phyloP scores from a whole-genome alignment of 495 filamentous ascomycete genomes.

The Clavariopsis aquatica region DNA sequence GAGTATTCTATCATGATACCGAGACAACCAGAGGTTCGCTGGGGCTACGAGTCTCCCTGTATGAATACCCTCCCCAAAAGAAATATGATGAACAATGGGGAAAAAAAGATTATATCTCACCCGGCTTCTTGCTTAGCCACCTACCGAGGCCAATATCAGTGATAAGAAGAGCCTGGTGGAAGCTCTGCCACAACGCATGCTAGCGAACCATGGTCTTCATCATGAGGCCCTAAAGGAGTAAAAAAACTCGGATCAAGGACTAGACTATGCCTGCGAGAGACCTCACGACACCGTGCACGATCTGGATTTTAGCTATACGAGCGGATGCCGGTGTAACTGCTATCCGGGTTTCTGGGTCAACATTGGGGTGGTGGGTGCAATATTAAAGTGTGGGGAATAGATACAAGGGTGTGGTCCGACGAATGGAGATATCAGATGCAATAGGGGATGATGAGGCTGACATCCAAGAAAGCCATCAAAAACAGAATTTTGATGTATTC shows the following conservation, averaged over 20 bases:
- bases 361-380: neutral
- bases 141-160: slow-evolving; percentile 9
- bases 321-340: neutral
- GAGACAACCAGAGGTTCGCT: no score
- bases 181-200: slow-evolving; percentile 11
- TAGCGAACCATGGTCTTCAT: slow-evolving; percentile 2
- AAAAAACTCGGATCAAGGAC: slow-evolving; percentile 11
- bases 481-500: neutral
- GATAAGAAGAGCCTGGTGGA: slow-evolving; percentile 6
- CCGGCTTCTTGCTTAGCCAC: slow-evolving; percentile 6
- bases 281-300: slow-evolving; percentile 3
- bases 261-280: slow-evolving; percentile 10
- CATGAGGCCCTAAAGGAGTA: neutral
- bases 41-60: no score
- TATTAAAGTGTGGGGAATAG: neutral
- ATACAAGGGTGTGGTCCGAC: neutral
- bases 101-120: no score
- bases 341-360: neutral
- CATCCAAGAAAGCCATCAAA: neutral
- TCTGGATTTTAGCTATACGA: neutral
- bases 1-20: no score
- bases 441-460: neutral
- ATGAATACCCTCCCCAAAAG: no score
- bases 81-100: no score
- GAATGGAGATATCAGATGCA: neutral